Evolutionary conservation across 345 rosid genomes (phyloP).

Genomic region (Dovyalis caffra): DNA sequence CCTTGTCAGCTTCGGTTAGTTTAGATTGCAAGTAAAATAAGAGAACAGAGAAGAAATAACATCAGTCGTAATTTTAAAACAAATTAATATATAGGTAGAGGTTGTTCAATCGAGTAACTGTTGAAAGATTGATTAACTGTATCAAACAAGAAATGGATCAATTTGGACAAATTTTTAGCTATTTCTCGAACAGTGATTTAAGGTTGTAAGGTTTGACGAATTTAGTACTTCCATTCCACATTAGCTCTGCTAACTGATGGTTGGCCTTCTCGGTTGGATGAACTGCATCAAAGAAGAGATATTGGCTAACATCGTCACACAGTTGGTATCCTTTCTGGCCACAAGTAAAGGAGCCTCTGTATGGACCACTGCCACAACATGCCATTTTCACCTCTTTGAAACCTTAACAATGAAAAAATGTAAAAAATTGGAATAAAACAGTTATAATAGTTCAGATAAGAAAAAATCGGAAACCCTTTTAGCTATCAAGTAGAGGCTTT

Average conservation of each 20-base stretch:
- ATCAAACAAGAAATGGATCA: no score
- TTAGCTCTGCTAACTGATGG: neutral
- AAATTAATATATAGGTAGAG: no score
- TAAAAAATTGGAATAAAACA: neutral
- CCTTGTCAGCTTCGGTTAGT: no score
- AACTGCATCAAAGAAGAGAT: conserved; percentile 33
- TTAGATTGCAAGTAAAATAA: no score
- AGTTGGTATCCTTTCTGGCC: conserved; percentile 17
- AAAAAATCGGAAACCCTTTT: neutral
- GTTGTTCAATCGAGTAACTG: no score
- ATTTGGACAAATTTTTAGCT: no score
- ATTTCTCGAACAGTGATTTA: neutral
- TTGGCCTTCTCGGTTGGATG: conserved; percentile 35
- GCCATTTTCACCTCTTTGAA: conserved; percentile 6
- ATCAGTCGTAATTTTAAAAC: no score
- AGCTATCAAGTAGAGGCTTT: neutral
- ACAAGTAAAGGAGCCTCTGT: conserved; percentile 5
- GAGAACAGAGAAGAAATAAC: no score
- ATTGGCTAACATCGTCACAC: conserved; percentile 22
- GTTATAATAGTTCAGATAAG: neutral
- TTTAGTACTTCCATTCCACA: conserved; percentile 13
- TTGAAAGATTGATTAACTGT: no score
- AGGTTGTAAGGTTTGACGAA: neutral
- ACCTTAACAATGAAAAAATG: neutral
- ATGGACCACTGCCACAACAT: conserved; percentile 19